Percentiles rank a stretch among this genome's conserved stretches.
Evolutionary conservation across 805 yeast genomes (phyloP).

Genomic region (Spathaspora girioi): DNA sequence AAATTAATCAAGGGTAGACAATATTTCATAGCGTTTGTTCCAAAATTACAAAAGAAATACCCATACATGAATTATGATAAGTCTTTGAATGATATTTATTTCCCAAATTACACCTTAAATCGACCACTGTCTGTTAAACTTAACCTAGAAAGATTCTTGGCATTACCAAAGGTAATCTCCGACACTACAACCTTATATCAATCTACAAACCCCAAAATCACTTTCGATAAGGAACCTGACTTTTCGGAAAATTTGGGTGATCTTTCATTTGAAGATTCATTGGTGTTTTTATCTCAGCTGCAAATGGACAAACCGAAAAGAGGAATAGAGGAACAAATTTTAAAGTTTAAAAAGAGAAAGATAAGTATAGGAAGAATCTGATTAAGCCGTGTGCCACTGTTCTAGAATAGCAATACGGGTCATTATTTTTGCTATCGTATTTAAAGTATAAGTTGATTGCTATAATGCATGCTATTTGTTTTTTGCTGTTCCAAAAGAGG

Average conservation of each 20-base stretch:
- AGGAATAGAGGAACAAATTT: not conserved
- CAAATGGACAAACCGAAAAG: slow-evolving; percentile 1
- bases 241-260: slow-evolving; percentile 7
- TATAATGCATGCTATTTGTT: no score
- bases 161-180: not conserved
- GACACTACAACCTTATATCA: not conserved
- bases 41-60: slow-evolving; percentile 12
- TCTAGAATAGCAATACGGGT: not conserved
- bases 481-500: not conserved
- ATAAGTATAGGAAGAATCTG: not conserved
- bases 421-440: not conserved
- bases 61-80: slow-evolving; percentile 9
- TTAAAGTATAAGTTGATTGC: not conserved
- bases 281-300: slow-evolving; percentile 13
- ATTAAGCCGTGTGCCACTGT: not conserved
- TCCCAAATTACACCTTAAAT: slow-evolving; percentile 6
- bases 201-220: not conserved
- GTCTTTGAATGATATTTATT: slow-evolving; percentile 5
- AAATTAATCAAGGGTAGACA: slow-evolving; percentile 1
- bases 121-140: not conserved
- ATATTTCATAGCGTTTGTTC: slow-evolving; percentile 9
- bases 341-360: not conserved
- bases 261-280: slow-evolving; percentile 14
- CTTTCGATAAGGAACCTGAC: not conserved
- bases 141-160: slow-evolving; percentile 8